A percentile compares a stretch with the other conserved stretches of the same genome.
phyloP scores from a whole-genome alignment of 257 asterid genomes.

The Lavandula angustifolia region DNA sequence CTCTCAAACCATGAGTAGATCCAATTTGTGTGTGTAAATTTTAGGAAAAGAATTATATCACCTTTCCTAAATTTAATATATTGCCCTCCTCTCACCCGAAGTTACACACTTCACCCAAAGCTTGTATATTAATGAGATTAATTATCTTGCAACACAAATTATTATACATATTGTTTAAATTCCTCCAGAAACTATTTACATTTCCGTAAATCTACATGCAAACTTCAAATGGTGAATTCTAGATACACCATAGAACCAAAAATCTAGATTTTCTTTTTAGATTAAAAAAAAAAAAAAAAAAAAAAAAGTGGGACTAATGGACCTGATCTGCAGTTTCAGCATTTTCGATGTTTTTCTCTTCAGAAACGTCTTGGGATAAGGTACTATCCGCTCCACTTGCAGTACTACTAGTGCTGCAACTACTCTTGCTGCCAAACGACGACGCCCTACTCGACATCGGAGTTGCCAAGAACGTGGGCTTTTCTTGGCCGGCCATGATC shows the following conservation, averaged over 20 bases:
- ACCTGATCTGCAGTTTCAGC: conserved; percentile 35
- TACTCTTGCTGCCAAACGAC: conserved; percentile 62
- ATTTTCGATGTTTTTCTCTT: conserved; percentile 26
- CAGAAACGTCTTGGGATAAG: conserved; percentile 35
- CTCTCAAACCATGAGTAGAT: no score
- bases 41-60: no score
- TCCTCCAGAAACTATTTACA: conserved; percentile 54
- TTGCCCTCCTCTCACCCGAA: no score
- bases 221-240: neutral
- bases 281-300: neutral
- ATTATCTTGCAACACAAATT: no score
- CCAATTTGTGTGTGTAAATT: no score
- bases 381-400: conserved; percentile 33
- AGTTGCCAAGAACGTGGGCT: conserved; percentile 85
- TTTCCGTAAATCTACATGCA: conserved; percentile 36
- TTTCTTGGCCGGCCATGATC: conserved; percentile 84
- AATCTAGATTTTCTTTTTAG: neutral
- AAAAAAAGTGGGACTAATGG: conserved; percentile 18
- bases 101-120: no score
- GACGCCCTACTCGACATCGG: conserved; percentile 69
- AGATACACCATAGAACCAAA: conserved; percentile 20
- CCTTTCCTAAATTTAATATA: no score
- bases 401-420: conserved; percentile 32
- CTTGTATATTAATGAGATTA: no score
- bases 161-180: neutral